Conservation (phyloP, 2,329 filamentous ascomycete genomes). For the Fusarium pseudonygamai region DNA sequence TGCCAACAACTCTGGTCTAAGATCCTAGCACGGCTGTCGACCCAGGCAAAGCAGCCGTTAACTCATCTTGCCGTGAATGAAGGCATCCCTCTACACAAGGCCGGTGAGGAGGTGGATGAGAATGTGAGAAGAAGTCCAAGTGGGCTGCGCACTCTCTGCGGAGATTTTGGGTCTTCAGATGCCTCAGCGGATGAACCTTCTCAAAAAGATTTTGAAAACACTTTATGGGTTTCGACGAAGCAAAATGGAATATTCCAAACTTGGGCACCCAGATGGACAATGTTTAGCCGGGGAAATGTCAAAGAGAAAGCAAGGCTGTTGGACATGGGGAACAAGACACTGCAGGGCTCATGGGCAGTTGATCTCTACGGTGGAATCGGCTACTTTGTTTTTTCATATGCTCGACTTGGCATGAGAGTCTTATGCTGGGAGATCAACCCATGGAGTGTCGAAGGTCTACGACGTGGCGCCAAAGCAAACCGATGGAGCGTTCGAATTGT, state of each 20-base stretch:
- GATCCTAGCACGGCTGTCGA: conserved; percentile 59
- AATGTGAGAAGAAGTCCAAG: conserved; percentile 81
- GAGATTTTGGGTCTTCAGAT: conserved; percentile 73
- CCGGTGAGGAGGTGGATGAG: conserved; percentile 49
- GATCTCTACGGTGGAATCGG: conserved; percentile 95
- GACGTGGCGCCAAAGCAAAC: conserved; percentile 77
- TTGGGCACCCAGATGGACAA: conserved; percentile 90
- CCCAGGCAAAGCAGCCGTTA: conserved; percentile 51
- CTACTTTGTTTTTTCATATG: conserved; percentile 91
- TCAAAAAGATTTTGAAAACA: conserved; percentile 65
- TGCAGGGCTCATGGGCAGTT: conserved; percentile 62
- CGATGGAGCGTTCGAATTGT: conserved; percentile 71
- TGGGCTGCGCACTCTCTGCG: conserved; percentile 74
- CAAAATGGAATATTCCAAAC: conserved; percentile 85
- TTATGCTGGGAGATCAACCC: conserved; percentile 92
- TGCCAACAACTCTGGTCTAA: conserved; percentile 55
- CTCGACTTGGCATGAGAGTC: conserved; percentile 74
- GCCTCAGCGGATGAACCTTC: conserved; percentile 43
- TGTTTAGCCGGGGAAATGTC: conserved; percentile 93
- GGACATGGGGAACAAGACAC: conserved; percentile 50
- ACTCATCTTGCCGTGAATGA: conserved; percentile 70
- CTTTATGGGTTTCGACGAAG: conserved; percentile 81
- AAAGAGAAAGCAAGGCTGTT: conserved; percentile 86
- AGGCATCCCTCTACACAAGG: conserved; percentile 63
- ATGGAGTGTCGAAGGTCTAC: conserved; percentile 85